Evolutionary conservation across 2,329 filamentous ascomycete species (phyloP).

Genomic region (Verticillium nubilum): DNA sequence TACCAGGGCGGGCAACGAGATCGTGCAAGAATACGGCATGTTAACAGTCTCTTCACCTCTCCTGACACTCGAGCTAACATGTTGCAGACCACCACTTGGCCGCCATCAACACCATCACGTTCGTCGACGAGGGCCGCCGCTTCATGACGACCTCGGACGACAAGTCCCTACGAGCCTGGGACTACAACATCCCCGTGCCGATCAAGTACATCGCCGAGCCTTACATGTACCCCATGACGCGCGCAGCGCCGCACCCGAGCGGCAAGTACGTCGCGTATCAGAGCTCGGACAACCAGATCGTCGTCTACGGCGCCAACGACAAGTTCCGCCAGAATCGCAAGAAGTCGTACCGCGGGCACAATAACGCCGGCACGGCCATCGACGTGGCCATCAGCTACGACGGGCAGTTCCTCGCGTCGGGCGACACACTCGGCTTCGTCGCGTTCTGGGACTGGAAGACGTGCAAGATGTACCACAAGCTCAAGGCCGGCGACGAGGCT

Average conservation of each 20-base stretch:
- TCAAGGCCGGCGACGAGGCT: constrained; percentile 76
- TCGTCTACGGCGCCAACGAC: constrained; percentile 90
- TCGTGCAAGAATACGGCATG: constrained; percentile 78
- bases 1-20: constrained; percentile 66
- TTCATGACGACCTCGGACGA: constrained; percentile 99
- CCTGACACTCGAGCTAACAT: neutral
- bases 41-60: neutral
- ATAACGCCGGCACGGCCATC: constrained; percentile 89
- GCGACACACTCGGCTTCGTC: constrained; percentile 82
- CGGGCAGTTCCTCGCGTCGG: constrained; percentile 82
- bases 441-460: constrained; percentile 99
- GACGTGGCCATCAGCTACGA: constrained; percentile 86
- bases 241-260: constrained; percentile 75
- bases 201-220: constrained; percentile 98
- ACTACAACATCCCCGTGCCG: constrained; percentile 95
- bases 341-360: constrained; percentile 93
- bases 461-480: constrained; percentile 97
- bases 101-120: constrained; percentile 96
- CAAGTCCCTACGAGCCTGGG: constrained; percentile 93
- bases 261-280: constrained; percentile 92
- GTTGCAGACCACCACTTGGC: constrained; percentile 78
- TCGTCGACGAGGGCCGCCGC: constrained; percentile 87
- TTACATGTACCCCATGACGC: constrained; percentile 95
- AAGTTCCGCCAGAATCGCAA: constrained; percentile 97
- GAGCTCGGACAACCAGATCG: constrained; percentile 90